Evolutionary conservation across 768 basidiomycete genomes (phyloP), one percentile per base, ranked within the genome.

Genomic region (Lentinus tigrinus): DNA sequence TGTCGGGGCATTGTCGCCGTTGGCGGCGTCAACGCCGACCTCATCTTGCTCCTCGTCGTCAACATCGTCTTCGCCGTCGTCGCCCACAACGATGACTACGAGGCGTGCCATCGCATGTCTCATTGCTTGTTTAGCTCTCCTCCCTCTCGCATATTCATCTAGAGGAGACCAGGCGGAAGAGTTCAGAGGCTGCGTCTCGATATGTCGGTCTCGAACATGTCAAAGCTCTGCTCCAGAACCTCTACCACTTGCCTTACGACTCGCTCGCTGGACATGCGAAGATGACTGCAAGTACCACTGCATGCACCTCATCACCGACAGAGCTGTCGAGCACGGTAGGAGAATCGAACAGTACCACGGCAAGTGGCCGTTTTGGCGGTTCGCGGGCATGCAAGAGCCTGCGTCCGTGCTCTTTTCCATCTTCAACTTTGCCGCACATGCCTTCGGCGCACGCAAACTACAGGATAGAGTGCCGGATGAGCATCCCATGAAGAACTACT

Each of bases 321-420:
- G 73, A 8, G 83, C 84, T 34, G 62, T 81, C n/a, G 51, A 63
- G 31, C 64, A 57, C 5, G 81, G 82, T 0, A 64, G 66, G 39
- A 63, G 56, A 2, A 73, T 91, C 1, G 82, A 90, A 43, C 95
- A 97, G 64, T 95, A 91, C 71, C 84, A 93, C 66, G 97, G 96
- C 16, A 98, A 98, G 76, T 98, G 96, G 96, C 93, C 95, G 0
- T 98, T 99, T 71, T 89, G 87, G 83, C 81, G 95, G 28, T 75
- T 90, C 21, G 74, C 78, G n/a, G 93, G 95, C 28, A 88, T 93
- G 72, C 96, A 98, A 68, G 96, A 99, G 73, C 95, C 96, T 6
- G 89, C 95, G 8, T 91, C 92, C 2, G 95, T 97, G 57, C 72
- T 83, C 36, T 97, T 98, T 75, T 95, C 92, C 14, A 66, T 97